Evolutionary conservation across 345 rosid species (phyloP), one percentile per base, ranked within the genome.

Genomic region (Eutrema japonicum): DNA sequence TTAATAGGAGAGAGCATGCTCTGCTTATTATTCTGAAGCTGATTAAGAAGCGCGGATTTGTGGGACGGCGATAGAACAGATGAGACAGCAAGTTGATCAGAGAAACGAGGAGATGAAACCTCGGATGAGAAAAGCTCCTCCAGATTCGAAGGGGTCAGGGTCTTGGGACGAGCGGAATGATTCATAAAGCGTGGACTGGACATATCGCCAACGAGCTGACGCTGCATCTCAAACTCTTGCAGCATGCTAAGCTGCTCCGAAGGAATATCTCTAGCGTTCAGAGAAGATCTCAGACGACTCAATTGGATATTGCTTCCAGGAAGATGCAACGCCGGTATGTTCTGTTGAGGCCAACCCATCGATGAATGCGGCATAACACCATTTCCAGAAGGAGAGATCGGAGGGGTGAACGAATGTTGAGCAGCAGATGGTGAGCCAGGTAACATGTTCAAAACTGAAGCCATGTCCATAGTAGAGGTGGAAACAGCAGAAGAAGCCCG

Each of bases 381-480:
- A 68, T 85, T 91, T 33, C 86, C 86, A 43, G 98, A 88, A 5
- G 97, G 98, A 74, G 98, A 93, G 86, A 89, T 79, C 4, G 96
- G 96, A 2, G 96, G 95, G 66, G 96, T 87, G 75, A 86, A 93
- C 1, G 85, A 84, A 18, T 87, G 80, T 47, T 70, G 71, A 3
- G 82, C 92, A 6, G 91, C 86, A 43, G 98, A 90, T 18, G 98
- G 96, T 14, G 98, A 93, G 50, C 96, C 92, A 7, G 97, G 96
- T 48, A 91, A 77, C 56, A 89, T 88, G 78, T 81, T 89, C 84
- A 93, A 46, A 36, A 89, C 90, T 2, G 91, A 84, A 71, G 97
- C 94, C 83, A 85, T 85, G 74, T 93, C 98, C 89, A 93, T 91
- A 26, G 91, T 77, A 18, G 91, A 85, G 49, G 87, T 69, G 12